A percentile compares a stretch with the other conserved stretches of the same genome.
These are phyloP conservation scores for Pythium vanterpoolii DNA, from an alignment of 352 stramenopile species.

Conservation along the genomic window DNA sequence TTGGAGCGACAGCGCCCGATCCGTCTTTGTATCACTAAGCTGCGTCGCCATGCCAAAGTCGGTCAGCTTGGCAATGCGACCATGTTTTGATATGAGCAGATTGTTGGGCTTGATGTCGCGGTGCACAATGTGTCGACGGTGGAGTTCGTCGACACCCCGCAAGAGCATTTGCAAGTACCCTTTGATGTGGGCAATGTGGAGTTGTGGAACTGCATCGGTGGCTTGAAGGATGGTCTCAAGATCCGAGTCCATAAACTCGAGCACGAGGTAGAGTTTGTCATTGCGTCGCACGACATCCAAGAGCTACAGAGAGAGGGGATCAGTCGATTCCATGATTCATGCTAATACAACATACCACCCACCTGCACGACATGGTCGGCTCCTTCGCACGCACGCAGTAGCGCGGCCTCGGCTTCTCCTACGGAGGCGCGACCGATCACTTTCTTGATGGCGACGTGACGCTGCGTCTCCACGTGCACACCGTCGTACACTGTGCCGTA, in stretches of 20 bases:
- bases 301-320: constrained; percentile 29
- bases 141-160: constrained; percentile 53
- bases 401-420: constrained; percentile 44
- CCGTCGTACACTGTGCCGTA: constrained; percentile 78
- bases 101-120: constrained; percentile 86
- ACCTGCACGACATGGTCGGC: constrained; percentile 61
- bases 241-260: constrained; percentile 82
- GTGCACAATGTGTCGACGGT: constrained; percentile 56
- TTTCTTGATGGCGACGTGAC: constrained; percentile 78
- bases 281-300: constrained; percentile 53
- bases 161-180: constrained; percentile 69
- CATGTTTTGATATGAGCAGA: constrained; percentile 47
- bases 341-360: not conserved
- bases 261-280: constrained; percentile 65
- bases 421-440: constrained; percentile 37
- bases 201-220: constrained; percentile 30
- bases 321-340: constrained; percentile 1
- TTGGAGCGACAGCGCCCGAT: constrained; percentile 52
- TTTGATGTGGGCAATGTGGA: constrained; percentile 59
- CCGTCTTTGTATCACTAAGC: constrained; percentile 12
- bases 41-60: constrained; percentile 79
- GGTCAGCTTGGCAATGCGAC: constrained; percentile 60
- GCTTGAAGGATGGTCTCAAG: constrained; percentile 56
- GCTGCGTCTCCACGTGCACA: constrained; percentile 28
- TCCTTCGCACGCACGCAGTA: constrained; percentile 47